phyloP scores from a whole-genome alignment of 768 basidiomycete genomes.

The Russula compacta region DNA sequence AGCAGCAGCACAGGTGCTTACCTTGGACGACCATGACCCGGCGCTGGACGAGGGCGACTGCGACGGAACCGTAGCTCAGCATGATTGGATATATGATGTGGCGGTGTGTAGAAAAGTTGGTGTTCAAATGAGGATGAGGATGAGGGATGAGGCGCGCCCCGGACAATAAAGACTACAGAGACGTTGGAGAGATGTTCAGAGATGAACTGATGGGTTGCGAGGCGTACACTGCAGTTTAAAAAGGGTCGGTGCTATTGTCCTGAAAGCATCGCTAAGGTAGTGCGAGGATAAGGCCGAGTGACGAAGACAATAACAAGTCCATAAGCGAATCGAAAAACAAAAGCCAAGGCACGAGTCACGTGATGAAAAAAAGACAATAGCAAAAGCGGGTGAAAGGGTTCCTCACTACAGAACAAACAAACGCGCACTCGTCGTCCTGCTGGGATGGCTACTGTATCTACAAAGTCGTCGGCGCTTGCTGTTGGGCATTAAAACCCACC shows the following conservation, averaged over 20 bases:
- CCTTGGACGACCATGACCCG: conserved; percentile 65
- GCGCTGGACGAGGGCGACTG: conserved; percentile 59
- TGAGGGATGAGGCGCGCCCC: too few species aligned
- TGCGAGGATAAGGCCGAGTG: not conserved
- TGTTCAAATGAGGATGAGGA: not conserved
- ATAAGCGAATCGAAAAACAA: not conserved
- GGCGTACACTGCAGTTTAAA: not conserved
- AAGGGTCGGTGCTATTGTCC: conserved; percentile 8
- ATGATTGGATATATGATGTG: conserved; percentile 1
- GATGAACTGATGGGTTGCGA: not conserved
- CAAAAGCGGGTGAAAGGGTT: too few species aligned
- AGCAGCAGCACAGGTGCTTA: conserved; percentile 23
- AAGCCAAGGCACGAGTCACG: too few species aligned
- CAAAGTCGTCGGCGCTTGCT: too few species aligned
- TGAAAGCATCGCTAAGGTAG: not conserved
- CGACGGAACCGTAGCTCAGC: conserved; percentile 42
- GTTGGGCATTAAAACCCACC: too few species aligned
- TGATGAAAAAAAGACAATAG: too few species aligned
- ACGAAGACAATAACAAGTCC: conserved; percentile 1
- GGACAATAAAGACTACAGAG: too few species aligned
- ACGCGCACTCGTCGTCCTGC: too few species aligned
- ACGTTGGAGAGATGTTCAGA: not conserved
- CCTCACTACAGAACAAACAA: too few species aligned
- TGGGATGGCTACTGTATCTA: too few species aligned
- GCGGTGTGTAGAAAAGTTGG: not conserved